Base-by-base conservation (phyloP, 2,329 filamentous ascomycete genomes). In the Tolypocladium ovalisporum region DNA sequence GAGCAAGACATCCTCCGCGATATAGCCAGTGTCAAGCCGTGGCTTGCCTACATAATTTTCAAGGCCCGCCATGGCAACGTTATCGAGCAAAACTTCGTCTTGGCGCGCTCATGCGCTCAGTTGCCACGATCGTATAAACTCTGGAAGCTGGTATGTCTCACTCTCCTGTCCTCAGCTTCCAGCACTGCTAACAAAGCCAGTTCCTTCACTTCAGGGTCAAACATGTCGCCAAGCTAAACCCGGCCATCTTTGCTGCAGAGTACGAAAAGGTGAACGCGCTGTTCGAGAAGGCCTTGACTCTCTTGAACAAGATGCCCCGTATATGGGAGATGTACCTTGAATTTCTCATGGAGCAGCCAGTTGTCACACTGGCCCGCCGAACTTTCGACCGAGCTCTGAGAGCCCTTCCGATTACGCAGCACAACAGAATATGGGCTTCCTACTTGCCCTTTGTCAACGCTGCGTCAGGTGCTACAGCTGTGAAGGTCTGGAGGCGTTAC, bases 311-410 rank as follows among this genome's bases (percentile, higher is more conserved):
- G 76, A 99, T 99, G 94, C 94, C 95, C 29, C 84, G 85, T 63
- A 94, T 99, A 69, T 99, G 94, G 95, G 92, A 97, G 71, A 90
- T 97, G 85, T 99, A 97, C 70, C 84, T 99, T 61, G 82, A 82
- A 54, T 97, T 99, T 68, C 79, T 99, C 58, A 84, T 93, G 69
- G 85, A 89, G 67, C 94, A 99, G 71, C 94, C 94, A n/a, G 77
- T 95, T 56, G 85, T 99, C 60, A 97, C 93, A 9, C 80, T 85
- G 58, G 95, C 90, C 32, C 85, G 94, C 59, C 85, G 86, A 62
- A 90, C 90, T 1, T 99, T 99, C 74, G 93, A 99, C 73, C 86
- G 91, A 59, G 92, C 94, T 15, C 80, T 99, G 52, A 86, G 93
- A 61, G 93, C 95, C 7, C 79, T 99, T 44, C 94, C 95, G 2